These are phyloP conservation scores for Verticillium nonalfalfae DNA, from an alignment of 2,329 filamentous ascomycete species.

Conservation along the genomic window DNA sequence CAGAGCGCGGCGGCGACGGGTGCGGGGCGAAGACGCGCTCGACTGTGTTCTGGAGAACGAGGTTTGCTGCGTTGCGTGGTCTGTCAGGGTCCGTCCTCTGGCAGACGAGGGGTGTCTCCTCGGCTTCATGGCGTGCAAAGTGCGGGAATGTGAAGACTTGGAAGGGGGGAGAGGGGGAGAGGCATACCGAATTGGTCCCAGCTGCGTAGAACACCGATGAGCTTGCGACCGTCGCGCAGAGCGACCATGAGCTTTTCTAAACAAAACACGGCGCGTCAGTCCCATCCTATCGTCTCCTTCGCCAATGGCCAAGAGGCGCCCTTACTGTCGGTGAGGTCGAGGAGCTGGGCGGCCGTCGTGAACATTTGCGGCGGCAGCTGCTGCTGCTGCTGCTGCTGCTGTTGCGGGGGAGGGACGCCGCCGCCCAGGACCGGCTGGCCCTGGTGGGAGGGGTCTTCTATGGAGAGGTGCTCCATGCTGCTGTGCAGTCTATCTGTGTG, in stretches of 20 bases:
- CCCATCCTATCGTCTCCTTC: no score
- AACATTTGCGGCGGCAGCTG: constrained; percentile 98
- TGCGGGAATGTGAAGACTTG: no score
- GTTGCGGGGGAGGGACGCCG: constrained; percentile 29
- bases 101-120: no score
- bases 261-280: no score
- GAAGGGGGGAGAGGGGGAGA: not conserved
- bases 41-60: constrained; percentile 87
- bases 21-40: constrained; percentile 69
- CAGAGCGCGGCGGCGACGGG: constrained; percentile 29
- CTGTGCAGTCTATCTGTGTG: constrained; percentile 9
- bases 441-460: constrained; percentile 33
- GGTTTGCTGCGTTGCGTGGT: constrained; percentile 61
- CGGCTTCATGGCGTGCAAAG: no score
- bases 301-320: not conserved
- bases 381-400: constrained; percentile 46
- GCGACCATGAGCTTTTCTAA: constrained; percentile 91
- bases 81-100: no score
- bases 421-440: constrained; percentile 24
- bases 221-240: constrained; percentile 86
- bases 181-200: constrained; percentile 94
- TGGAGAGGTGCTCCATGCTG: constrained; percentile 51
- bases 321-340: constrained; percentile 97
- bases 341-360: constrained; percentile 88
- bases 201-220: constrained; percentile 85